These are phyloP conservation scores for Bertia moriformis DNA, from an alignment of 2,329 filamentous ascomycete genomes.

Conservation along the genomic window DNA sequence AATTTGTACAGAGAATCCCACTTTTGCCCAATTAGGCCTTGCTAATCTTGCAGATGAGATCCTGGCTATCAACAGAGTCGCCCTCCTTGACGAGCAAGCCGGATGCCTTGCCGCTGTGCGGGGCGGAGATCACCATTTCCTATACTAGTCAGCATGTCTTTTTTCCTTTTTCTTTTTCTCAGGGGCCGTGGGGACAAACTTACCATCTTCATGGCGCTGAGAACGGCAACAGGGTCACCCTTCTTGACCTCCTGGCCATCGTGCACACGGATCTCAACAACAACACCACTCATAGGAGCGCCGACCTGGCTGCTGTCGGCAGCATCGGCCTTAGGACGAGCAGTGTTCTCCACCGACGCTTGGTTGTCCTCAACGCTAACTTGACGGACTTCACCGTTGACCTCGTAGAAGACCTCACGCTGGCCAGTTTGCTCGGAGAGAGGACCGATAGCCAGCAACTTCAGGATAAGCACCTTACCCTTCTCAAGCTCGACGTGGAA, in stretches of 20 bases:
- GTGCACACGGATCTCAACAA: slow-evolving; percentile 87
- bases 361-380: slow-evolving; percentile 88
- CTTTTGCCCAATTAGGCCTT: no score
- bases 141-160: slow-evolving; percentile 16
- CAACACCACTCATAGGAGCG: slow-evolving; percentile 90
- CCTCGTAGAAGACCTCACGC: slow-evolving; percentile 97
- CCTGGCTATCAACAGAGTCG: slow-evolving; percentile 85
- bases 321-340: slow-evolving; percentile 78
- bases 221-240: slow-evolving; percentile 87
- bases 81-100: slow-evolving; percentile 77
- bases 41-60: slow-evolving; percentile 86
- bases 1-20: no score
- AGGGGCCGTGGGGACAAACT: slow-evolving; percentile 19
- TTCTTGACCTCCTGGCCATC: slow-evolving; percentile 94
- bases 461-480: slow-evolving; percentile 95
- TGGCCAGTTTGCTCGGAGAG: slow-evolving; percentile 93
- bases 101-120: slow-evolving; percentile 81
- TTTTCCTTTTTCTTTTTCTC: slow-evolving; percentile 9
- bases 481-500: slow-evolving; percentile 98
- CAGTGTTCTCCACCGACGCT: slow-evolving; percentile 86
- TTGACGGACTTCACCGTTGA: slow-evolving; percentile 95
- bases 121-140: slow-evolving; percentile 99
- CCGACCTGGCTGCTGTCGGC: slow-evolving; percentile 85
- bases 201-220: slow-evolving; percentile 99
- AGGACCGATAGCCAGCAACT: slow-evolving; percentile 85